These are phyloP conservation scores for Dittrichia graveolens DNA, from an alignment of 129 eudicot species.

Conservation along the genomic window DNA sequence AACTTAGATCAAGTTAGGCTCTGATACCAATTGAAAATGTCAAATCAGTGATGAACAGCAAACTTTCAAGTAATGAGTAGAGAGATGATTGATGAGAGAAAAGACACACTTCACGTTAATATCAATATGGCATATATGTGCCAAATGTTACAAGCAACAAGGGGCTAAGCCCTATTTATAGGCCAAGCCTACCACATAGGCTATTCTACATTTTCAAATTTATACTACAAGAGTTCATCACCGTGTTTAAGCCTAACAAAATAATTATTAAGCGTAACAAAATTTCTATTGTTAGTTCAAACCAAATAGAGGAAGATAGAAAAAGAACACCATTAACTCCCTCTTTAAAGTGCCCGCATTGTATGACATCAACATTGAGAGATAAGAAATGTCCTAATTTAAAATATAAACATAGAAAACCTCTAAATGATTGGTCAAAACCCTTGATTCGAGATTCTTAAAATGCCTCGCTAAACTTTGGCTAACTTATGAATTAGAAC, in stretches of 20 bases:
- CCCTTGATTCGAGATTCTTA: not conserved
- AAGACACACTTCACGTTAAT: too few species aligned
- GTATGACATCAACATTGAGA: too few species aligned
- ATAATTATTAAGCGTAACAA: not conserved
- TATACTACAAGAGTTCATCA: not conserved
- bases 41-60: too few species aligned
- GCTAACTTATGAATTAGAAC: constrained; percentile 55
- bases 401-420: not conserved
- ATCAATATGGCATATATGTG: too few species aligned
- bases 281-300: not conserved
- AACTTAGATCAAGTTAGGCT: too few species aligned
- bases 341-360: not conserved
- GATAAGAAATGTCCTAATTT: constrained; percentile 18
- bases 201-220: too few species aligned
- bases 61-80: too few species aligned
- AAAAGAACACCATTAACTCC: not conserved
- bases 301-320: not conserved
- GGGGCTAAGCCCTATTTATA: too few species aligned
- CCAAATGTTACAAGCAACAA: too few species aligned
- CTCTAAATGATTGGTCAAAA: not conserved
- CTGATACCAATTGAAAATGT: too few species aligned
- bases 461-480: not conserved
- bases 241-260: not conserved
- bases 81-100: too few species aligned
- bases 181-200: too few species aligned